A percentile compares a stretch with the other conserved stretches of the same genome.
Conservation (phyloP, 2,329 filamentous ascomycete genomes). For the Pyricularia sp. region DNA sequence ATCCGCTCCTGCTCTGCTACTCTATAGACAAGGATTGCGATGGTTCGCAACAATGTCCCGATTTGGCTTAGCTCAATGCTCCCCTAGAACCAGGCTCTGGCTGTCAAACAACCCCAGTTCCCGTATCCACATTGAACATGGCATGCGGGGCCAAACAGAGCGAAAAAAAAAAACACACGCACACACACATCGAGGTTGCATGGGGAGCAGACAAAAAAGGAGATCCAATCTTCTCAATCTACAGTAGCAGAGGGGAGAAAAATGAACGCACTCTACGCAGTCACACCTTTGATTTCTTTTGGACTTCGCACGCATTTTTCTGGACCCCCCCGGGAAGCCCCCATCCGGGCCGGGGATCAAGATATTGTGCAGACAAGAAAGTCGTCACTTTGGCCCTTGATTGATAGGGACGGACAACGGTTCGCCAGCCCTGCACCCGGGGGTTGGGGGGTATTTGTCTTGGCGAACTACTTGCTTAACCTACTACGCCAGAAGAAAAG, state of each 20-base stretch:
- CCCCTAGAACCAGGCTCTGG: neutral
- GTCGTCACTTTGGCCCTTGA: no score
- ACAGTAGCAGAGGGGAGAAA: no score
- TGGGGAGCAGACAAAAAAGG: neutral
- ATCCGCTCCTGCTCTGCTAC: neutral
- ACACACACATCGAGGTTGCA: neutral
- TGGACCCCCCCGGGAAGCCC: neutral
- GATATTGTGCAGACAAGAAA: neutral
- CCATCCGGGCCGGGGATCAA: neutral
- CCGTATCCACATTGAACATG: neutral
- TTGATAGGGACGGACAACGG: no score
- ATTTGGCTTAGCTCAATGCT: neutral
- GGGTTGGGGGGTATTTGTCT: no score
- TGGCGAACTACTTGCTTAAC: no score
- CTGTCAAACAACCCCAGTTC: neutral
- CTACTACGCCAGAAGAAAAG: no score
- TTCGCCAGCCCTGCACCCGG: no score
- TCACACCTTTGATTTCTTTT: neutral
- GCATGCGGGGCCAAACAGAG: neutral
- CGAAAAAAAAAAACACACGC: neutral
- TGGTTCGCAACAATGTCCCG: neutral
- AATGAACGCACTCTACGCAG: no score
- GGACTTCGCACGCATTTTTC: neutral
- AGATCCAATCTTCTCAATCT: neutral
- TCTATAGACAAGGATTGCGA: neutral